Base-by-base conservation (phyloP, 225 moss, liverwort and hornwort species). In the Physcomitrellopsis africana region DNA sequence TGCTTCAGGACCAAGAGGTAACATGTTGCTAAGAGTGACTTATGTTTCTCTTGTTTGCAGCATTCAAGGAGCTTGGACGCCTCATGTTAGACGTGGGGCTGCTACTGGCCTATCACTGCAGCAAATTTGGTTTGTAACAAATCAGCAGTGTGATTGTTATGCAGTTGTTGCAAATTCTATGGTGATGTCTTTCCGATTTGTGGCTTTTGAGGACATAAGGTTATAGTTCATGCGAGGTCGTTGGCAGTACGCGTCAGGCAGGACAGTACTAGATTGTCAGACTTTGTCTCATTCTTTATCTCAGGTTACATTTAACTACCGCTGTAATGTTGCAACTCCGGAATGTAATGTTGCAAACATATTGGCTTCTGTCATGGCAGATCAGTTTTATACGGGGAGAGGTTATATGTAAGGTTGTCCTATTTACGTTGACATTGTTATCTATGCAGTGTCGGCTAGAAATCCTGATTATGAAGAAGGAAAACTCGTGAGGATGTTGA, bases 51-150 rank as follows among this genome's bases (percentile, higher is more conserved):
- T 61, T 45, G 48, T 79, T 76, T 79, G 69, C 87, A 97, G 97
- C 93, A 76, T 90, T 97, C 67, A 97, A 92, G 87, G 90, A 93
- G 78, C 84, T 94, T 65, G 97, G 91, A 55, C 81, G 65, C 19
- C 81, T 97, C 52, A 93, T 97, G 11, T 85, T 90, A 68, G 94
- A 91, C 70, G 93, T 93, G 53, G 93, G 97, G 37, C 71, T 93
- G 70, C 78, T 90, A 69, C 49, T 97, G 78, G 94, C 93, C 58
- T 68, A 81, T 86, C 97, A 94, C 74, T 97, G 97, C 76, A 94
- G 94, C 77, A 92, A 90, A 82, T 90, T 90, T 81, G 91, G 96
- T 96, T 76, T 2, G 89, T 86, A 22, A 65, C 77, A 19, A 27
- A 43, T 58, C 56, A 64, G 57, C 41, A 15, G 20, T 68, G 41